These are phyloP conservation scores for Lentinula guzmanii DNA, from an alignment of 768 basidiomycete genomes.

Conservation along the genomic window DNA sequence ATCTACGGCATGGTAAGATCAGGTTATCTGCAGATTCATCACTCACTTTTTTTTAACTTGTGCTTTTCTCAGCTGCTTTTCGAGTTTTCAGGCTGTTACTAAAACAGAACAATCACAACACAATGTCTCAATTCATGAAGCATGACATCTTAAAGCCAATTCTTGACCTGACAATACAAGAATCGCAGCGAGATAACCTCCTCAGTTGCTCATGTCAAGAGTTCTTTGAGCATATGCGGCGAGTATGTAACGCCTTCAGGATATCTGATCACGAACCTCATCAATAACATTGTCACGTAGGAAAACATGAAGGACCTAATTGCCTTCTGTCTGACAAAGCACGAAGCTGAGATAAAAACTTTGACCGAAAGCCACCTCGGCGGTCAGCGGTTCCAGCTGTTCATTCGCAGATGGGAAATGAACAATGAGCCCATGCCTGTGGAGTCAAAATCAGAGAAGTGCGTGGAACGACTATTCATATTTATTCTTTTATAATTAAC, in stretches of 20 bases:
- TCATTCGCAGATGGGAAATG: constrained; percentile 85
- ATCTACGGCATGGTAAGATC: constrained; percentile 79
- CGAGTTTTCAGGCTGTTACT: constrained; percentile 87
- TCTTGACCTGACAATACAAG: constrained; percentile 75
- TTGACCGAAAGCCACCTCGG: constrained; percentile 59
- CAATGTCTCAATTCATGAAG: constrained; percentile 73
- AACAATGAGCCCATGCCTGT: constrained; percentile 76
- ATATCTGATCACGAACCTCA: neutral
- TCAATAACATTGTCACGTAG: constrained; percentile 29
- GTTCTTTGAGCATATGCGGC: constrained; percentile 87
- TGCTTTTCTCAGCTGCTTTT: constrained; percentile 62
- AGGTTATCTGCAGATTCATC: neutral
- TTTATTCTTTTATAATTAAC: constrained; percentile 12
- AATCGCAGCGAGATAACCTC: constrained; percentile 85
- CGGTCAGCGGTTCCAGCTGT: constrained; percentile 60
- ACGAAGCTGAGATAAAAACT: constrained; percentile 58
- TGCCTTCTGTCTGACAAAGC: constrained; percentile 73
- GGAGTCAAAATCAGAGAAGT: constrained; percentile 48
- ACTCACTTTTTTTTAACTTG: constrained; percentile 8
- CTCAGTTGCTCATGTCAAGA: constrained; percentile 94
- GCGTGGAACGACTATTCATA: constrained; percentile 11
- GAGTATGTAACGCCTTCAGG: constrained; percentile 42
- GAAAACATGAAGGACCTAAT: constrained; percentile 88
- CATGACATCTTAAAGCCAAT: constrained; percentile 80
- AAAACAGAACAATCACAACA: constrained; percentile 73